Evolutionary conservation across 176 grass and related monocot species (phyloP).

Genomic region (Eleusine coracana): DNA sequence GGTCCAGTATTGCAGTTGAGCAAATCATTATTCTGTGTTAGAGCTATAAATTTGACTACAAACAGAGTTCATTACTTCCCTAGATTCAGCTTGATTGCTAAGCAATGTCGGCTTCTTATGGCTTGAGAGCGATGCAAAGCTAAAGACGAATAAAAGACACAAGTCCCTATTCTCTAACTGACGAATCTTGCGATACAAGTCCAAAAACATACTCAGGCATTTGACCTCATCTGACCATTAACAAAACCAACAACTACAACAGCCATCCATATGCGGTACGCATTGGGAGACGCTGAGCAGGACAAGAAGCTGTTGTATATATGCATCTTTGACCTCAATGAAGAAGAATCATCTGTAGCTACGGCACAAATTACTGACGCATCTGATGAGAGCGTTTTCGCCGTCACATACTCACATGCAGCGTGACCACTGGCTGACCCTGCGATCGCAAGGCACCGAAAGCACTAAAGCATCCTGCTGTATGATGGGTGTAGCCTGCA

Average conservation of each 20-base stretch:
- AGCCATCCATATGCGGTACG: not conserved
- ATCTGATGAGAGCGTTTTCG: not conserved
- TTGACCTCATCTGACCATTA: not conserved
- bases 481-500: not conserved
- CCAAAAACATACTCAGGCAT: not conserved
- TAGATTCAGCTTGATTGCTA: too few species aligned
- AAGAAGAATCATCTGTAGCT: not conserved
- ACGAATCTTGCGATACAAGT: slow-evolving; percentile 10
- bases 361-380: not conserved
- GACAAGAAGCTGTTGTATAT: not conserved
- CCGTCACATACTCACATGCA: slow-evolving; percentile 23
- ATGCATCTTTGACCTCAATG: not conserved
- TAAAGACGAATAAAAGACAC: not conserved
- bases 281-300: not conserved
- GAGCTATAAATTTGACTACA: not conserved
- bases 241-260: not conserved
- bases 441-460: not conserved
- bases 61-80: not conserved
- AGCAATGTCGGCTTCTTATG: not conserved
- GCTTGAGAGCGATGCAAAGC: not conserved
- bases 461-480: not conserved
- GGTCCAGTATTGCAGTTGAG: not conserved
- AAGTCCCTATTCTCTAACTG: not conserved
- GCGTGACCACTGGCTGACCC: slow-evolving; percentile 4
- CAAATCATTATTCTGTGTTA: not conserved